Evolutionary conservation across 768 basidiomycete genomes (phyloP).

Genomic region (Tubosaeta sp.): DNA sequence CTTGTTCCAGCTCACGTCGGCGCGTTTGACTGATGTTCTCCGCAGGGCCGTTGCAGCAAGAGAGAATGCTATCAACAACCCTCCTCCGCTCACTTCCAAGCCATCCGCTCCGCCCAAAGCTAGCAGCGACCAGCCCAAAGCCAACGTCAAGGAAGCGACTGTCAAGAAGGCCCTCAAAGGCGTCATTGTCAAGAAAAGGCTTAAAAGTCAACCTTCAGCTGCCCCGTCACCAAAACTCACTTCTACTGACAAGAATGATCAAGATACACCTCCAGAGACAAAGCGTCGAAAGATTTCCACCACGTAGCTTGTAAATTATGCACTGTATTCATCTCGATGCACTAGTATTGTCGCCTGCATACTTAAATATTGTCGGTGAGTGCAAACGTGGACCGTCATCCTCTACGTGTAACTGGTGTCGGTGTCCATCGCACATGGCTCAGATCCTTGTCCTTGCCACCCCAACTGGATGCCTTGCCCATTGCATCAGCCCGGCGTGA

Average conservation of each 20-base stretch:
- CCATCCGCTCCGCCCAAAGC: constrained; percentile 31
- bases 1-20: constrained; percentile 11
- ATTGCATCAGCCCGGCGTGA: constrained; percentile 64
- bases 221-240: constrained; percentile 15
- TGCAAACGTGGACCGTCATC: constrained; percentile 8
- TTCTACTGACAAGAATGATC: constrained; percentile 18
- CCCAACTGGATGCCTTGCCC: constrained; percentile 57
- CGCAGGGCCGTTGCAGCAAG: constrained; percentile 69
- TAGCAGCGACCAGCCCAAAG: constrained; percentile 23
- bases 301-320: constrained; percentile 18
- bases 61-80: constrained; percentile 45
- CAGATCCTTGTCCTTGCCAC: constrained; percentile 56
- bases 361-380: constrained; percentile 5
- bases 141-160: constrained; percentile 44
- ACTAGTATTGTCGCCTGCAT: constrained; percentile 9
- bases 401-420: constrained; percentile 48
- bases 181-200: constrained; percentile 75
- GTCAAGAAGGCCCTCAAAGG: constrained; percentile 69
- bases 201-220: constrained; percentile 35
- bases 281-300: constrained; percentile 58
- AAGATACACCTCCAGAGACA: constrained; percentile 36
- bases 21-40: constrained; percentile 10
- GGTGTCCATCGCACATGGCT: constrained; percentile 76
- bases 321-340: constrained; percentile 11
- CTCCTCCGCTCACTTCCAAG: constrained; percentile 29